Evolutionary conservation across 257 asterid genomes (phyloP), one percentile per base, ranked within the genome.

Genomic region (Coffea eugenioides): DNA sequence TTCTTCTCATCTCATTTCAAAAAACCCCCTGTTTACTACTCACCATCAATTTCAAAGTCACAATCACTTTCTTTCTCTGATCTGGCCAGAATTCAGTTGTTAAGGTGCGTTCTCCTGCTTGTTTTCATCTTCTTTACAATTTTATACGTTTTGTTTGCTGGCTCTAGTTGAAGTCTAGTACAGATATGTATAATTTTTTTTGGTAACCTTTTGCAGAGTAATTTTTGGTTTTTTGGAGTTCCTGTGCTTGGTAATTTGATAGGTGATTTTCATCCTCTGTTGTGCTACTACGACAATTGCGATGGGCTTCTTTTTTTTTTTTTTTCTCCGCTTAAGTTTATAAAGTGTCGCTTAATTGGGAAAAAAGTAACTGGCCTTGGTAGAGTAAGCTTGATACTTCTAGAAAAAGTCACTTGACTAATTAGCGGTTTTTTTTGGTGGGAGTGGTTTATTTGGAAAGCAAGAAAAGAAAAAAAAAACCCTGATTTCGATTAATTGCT

Each of bases 91-190:
- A 4, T 27, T 25, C 52, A 57, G 78, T 12, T 69, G 31, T 59
- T 57, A 48, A 81, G 74, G 84, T 76, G 64, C 23, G 36, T 66
- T 23, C 57, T 12, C 15, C 15, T 23, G 4, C 0, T 36, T 52
- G 3, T 61, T 45, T 21, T 34, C 59, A 27, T 18, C 68, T 45
- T 25, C 0, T 80, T 69, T 77, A 49, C 78, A 4, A 3, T 1
- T 83, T 48, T 25, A 84, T 34, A 65, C 18, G 46, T 61, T 34
- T 56, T 59, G 9, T 66, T 52, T 57, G 57, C 27, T 57, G 48
- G n/a, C 67, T 41, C 16, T 23, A 27, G 39, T 41, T 11, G 64
- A 71, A 27, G 10, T 46, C 5, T 45, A 79, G 16, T 9, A 4
- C 31, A 23, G 20, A 31, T 1, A 25, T 46, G 23, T 8, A 20